Evolutionary conservation across 208 protist species (phyloP).

Genomic region (Naegleria lovaniensis): DNA sequence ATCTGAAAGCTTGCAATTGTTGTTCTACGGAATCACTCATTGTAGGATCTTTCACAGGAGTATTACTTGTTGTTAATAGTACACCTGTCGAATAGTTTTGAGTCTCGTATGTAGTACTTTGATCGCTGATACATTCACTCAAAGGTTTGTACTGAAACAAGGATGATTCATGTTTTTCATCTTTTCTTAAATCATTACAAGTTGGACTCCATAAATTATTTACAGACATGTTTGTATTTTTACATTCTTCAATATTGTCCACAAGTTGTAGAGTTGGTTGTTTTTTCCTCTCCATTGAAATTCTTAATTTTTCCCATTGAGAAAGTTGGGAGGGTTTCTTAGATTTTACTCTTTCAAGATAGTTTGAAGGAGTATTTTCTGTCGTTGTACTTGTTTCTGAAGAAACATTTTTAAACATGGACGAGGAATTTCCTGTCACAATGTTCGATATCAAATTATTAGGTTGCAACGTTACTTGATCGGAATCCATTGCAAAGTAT

Average conservation of each 20-base stretch:
- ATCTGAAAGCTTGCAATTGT: neutral
- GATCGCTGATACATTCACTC: no score
- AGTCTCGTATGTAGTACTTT: neutral
- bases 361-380: neutral
- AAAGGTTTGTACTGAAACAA: neutral
- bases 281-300: neutral
- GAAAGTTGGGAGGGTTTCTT: neutral
- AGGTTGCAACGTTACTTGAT: no score
- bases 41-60: neutral
- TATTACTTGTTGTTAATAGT: neutral
- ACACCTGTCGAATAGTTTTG: neutral
- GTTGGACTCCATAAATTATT: no score
- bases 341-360: neutral
- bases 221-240: neutral
- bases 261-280: neutral
- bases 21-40: neutral
- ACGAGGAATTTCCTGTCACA: no score
- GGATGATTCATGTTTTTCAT: neutral
- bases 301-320: neutral
- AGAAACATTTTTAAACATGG: no score
- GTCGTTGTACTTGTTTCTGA: no score
- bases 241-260: neutral
- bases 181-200: no score
- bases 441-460: no score
- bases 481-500: no score